Evolutionary conservation across 306 rosid species (phyloP), one percentile per base, ranked within the genome.

Genomic region (Prunus mira): DNA sequence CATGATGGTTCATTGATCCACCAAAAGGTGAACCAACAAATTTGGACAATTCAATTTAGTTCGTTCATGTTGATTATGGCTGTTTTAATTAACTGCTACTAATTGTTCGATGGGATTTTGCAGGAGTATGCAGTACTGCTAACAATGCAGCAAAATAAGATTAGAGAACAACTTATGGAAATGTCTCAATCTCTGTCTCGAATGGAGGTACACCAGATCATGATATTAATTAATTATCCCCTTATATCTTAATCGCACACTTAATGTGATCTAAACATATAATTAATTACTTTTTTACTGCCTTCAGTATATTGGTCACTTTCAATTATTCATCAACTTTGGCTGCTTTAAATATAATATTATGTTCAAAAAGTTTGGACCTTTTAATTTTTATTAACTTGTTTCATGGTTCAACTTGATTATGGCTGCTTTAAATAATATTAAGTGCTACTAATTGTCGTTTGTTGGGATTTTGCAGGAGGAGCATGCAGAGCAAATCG

Each of bases 11-110:
- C 82, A 69, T 75, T 79, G 22, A 58, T 69, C 71, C 55, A 81
- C 34, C 43, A 41, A 55, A 86, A 89, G 98, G 98, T 93, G 76
- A 88, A 54, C 5, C 20, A 0, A 17, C 7, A 49, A 28, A 9
- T 47, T 64, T 55, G 56, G 19, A 20, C 11, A 8, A 19, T 27
- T 43, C 50, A 52, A 4, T 43, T 68, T 28, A 47, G 10, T 30
- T 45, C 12, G 45, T 1, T n/a, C 14, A 14, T 54, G 27, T 66
- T 27, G 20, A 2, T 57, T 25, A 22, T 68, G 20, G 56, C 6
- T 58, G 24, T 20, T 20, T n/a, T 47, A 47, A 9, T 47, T 47
- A 47, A 47, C 15, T 9, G 15, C 9, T 1, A 13, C 51, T 47
- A 47, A 47, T 34, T 47, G 17, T 47, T 47, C 15, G 3, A 47